Percentiles rank a stretch among this genome's conserved stretches.
Conservation (phyloP, 2,329 filamentous ascomycete species). For the Tolypocladium nubicola region DNA sequence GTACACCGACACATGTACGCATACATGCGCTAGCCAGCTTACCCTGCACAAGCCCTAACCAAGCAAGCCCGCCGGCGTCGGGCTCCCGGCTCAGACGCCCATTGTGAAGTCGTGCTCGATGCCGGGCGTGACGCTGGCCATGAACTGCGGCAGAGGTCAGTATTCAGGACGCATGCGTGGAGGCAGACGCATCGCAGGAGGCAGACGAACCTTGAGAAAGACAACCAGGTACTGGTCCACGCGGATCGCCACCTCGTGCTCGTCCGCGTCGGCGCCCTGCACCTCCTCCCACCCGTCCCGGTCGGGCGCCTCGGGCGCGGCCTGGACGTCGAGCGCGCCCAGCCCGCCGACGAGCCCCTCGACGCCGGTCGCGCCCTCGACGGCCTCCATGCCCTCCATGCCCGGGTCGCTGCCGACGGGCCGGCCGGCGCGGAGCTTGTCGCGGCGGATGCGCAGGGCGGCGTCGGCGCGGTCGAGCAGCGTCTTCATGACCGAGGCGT, state of each 20-base stretch:
- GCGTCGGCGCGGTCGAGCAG: conserved; percentile 91
- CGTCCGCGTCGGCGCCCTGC: conserved; percentile 49
- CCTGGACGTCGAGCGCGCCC: conserved; percentile 48
- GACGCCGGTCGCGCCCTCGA: too few species aligned
- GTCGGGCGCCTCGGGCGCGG: conserved; percentile 39
- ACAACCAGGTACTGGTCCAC: conserved; percentile 86
- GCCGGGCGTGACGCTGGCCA: conserved; percentile 84
- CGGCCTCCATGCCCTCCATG: too few species aligned
- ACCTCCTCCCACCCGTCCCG: conserved; percentile 58
- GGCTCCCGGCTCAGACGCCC: conserved; percentile 51
- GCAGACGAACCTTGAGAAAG: conserved; percentile 62
- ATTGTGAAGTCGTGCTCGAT: conserved; percentile 98
- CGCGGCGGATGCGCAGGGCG: conserved; percentile 76
- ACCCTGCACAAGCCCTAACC: neutral
- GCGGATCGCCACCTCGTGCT: conserved; percentile 66
- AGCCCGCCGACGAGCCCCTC: conserved; percentile 71
- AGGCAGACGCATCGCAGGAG: too few species aligned
- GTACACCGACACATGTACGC: too few species aligned
- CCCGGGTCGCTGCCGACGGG: conserved; percentile 37
- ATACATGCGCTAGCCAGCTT: too few species aligned
- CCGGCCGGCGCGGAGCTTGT: conserved; percentile 62
- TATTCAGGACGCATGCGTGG: too few species aligned
- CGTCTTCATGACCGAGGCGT: conserved; percentile 96
- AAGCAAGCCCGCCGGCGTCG: neutral
- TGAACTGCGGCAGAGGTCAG: too few species aligned